phyloP scores from a whole-genome alignment of 768 basidiomycete genomes.

The Tephrocybe sp. region DNA sequence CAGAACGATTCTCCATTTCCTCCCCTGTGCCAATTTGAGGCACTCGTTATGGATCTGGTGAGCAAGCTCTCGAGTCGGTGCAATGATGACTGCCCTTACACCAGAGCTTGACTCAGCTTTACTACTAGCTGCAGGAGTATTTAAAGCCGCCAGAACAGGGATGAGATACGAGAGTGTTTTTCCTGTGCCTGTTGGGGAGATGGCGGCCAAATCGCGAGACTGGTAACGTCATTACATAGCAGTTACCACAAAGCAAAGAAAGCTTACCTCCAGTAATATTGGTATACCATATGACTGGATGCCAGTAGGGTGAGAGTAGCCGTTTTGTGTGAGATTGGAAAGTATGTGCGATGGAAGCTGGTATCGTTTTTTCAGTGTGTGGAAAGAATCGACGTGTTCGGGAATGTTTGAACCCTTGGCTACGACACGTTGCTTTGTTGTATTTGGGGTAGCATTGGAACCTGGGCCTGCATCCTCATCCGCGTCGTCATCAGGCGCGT shows the following conservation, averaged over 20 bases:
- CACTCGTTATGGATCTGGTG: slow-evolving; percentile 95
- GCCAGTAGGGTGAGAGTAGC: slow-evolving; percentile 70
- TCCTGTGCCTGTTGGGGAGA: slow-evolving; percentile 96
- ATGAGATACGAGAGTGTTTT: slow-evolving; percentile 94
- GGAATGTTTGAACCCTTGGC: slow-evolving; percentile 77
- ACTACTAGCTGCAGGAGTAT: slow-evolving; percentile 50
- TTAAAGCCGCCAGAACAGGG: slow-evolving; percentile 68
- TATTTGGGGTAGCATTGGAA: slow-evolving; percentile 20
- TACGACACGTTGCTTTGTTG: slow-evolving; percentile 62
- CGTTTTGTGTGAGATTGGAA: slow-evolving; percentile 59
- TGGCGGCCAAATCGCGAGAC: slow-evolving; percentile 87
- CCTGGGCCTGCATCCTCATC: slow-evolving; percentile 15
- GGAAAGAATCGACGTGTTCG: slow-evolving; percentile 54
- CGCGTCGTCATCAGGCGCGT: slow-evolving; percentile 25
- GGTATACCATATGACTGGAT: slow-evolving; percentile 83
- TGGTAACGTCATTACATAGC: slow-evolving; percentile 24
- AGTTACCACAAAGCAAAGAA: slow-evolving; percentile 17
- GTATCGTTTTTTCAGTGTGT: slow-evolving; percentile 57
- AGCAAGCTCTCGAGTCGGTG: slow-evolving; percentile 94
- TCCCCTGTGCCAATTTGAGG: slow-evolving; percentile 73
- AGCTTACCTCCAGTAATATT: slow-evolving; percentile 68
- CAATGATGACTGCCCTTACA: slow-evolving; percentile 77
- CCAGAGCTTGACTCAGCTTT: slow-evolving; percentile 51
- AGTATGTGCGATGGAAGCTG: slow-evolving; percentile 59
- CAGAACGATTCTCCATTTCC: slow-evolving; percentile 80